Percentiles rank a stretch among this genome's conserved stretches.
These are phyloP conservation scores for Stachybotrys chlorohalonatus DNA, from an alignment of 2,329 filamentous ascomycete genomes.

Conservation along the genomic window DNA sequence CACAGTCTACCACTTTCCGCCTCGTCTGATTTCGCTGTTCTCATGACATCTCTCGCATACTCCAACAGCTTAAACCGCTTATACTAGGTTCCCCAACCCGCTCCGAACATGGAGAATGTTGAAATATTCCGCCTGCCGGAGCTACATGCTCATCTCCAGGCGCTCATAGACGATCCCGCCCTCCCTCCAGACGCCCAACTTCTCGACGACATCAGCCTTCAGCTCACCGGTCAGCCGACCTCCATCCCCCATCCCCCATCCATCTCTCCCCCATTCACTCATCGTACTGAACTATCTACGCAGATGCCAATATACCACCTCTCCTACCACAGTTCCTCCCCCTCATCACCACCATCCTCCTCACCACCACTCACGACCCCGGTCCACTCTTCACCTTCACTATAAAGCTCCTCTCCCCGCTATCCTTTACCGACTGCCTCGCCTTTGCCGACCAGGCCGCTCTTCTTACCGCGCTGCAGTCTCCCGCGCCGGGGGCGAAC, in stretches of 20 bases:
- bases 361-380: slow-evolving; percentile 40
- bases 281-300: neutral
- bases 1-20: neutral
- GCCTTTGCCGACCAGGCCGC: slow-evolving; percentile 41
- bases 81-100: slow-evolving; percentile 9
- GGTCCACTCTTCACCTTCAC: slow-evolving; percentile 41
- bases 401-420: slow-evolving; percentile 45
- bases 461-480: slow-evolving; percentile 42
- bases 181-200: slow-evolving; percentile 33
- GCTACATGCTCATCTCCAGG: slow-evolving; percentile 41
- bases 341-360: slow-evolving; percentile 42
- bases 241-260: neutral
- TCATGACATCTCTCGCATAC: no score
- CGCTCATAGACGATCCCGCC: neutral
- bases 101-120: slow-evolving; percentile 28
- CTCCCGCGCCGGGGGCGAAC: slow-evolving; percentile 46
- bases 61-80: no score
- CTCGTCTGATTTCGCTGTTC: no score
- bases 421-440: slow-evolving; percentile 42
- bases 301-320: slow-evolving; percentile 42
- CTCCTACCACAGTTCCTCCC: slow-evolving; percentile 45
- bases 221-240: slow-evolving; percentile 39
- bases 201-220: slow-evolving; percentile 50
- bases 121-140: slow-evolving; percentile 44
- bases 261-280: neutral